phyloP scores from a whole-genome alignment of 129 eudicot genomes.

The Kitagawia praeruptora region DNA sequence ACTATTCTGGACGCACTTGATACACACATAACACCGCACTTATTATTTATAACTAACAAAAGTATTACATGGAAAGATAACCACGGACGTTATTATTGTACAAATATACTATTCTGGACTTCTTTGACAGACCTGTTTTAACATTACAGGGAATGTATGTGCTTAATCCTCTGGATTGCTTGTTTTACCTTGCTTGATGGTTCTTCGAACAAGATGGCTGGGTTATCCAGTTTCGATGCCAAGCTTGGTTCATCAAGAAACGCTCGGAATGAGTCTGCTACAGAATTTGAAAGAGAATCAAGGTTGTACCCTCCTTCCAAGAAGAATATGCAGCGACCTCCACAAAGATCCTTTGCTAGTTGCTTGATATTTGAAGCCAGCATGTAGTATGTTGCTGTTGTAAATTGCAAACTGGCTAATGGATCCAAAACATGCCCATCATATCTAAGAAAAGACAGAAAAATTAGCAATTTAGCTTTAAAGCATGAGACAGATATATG shows the following conservation, averaged over 20 bases:
- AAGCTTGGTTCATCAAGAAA: conserved; percentile 78
- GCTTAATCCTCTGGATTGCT: conserved; percentile 67
- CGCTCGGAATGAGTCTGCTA: conserved; percentile 85
- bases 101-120: not conserved
- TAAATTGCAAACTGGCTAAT: conserved; percentile 75
- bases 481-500: not conserved
- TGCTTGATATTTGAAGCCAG: conserved; percentile 72
- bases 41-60: too few species aligned
- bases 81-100: not conserved
- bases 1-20: too few species aligned
- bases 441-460: conserved; percentile 36
- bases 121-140: not conserved
- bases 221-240: conserved; percentile 46
- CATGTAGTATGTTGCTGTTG: conserved; percentile 90
- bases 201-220: conserved; percentile 69
- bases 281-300: conserved; percentile 63
- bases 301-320: conserved; percentile 97
- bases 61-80: not conserved
- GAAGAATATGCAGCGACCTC: conserved; percentile 89
- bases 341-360: conserved; percentile 77
- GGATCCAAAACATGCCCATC: conserved; percentile 89
- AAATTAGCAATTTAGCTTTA: not conserved
- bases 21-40: too few species aligned
- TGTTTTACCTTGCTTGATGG: conserved; percentile 60
- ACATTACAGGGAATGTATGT: conserved; percentile 63